A percentile compares a stretch with the other conserved stretches of the same genome.
These are phyloP conservation scores for Penicillium sp. DNA, from an alignment of 2,329 filamentous ascomycete species.

Conservation along the genomic window DNA sequence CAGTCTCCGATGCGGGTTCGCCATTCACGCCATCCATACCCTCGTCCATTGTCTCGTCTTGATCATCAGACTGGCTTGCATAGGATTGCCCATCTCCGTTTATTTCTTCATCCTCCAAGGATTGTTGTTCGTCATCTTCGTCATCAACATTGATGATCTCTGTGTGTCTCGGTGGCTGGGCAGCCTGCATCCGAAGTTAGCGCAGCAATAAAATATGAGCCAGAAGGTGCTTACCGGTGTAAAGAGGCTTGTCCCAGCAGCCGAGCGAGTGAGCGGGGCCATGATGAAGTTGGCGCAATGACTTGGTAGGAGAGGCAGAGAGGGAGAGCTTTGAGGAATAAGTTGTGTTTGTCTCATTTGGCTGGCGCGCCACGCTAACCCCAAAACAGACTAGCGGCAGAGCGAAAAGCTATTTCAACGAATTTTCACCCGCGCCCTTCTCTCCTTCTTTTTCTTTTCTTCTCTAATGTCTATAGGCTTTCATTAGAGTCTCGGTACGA, in stretches of 20 bases:
- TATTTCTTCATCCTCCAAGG: slow-evolving; percentile 26
- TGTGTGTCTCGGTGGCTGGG: slow-evolving; percentile 26
- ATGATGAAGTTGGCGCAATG: slow-evolving; percentile 25
- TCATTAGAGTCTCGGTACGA: slow-evolving; percentile 99
- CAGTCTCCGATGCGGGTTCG: slow-evolving; percentile 28
- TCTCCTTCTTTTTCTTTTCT: slow-evolving; percentile 52
- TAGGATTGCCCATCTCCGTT: slow-evolving; percentile 20
- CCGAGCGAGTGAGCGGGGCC: slow-evolving; percentile 42
- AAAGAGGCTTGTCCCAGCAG: slow-evolving; percentile 15
- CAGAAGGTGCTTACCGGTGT: slow-evolving; percentile 18
- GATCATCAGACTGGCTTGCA: slow-evolving; percentile 17
- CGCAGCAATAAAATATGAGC: slow-evolving; percentile 2
- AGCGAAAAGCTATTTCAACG: slow-evolving; percentile 31
- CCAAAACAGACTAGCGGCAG: slow-evolving; percentile 34
- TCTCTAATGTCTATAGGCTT: slow-evolving; percentile 69
- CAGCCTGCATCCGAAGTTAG: slow-evolving; percentile 20
- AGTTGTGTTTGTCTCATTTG: slow-evolving; percentile 34
- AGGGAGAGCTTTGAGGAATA: slow-evolving; percentile 19
- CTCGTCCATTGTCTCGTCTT: slow-evolving; percentile 29
- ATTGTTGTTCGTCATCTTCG: slow-evolving; percentile 34
- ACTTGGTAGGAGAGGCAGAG: slow-evolving; percentile 23
- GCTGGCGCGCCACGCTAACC: slow-evolving; percentile 36
- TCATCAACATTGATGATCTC: slow-evolving; percentile 45
- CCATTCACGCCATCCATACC: slow-evolving; percentile 32
- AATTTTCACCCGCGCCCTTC: slow-evolving; percentile 37